Evolutionary conservation across 1,139 yeast genomes (phyloP).

Genomic region (Candida labiduridarum): DNA sequence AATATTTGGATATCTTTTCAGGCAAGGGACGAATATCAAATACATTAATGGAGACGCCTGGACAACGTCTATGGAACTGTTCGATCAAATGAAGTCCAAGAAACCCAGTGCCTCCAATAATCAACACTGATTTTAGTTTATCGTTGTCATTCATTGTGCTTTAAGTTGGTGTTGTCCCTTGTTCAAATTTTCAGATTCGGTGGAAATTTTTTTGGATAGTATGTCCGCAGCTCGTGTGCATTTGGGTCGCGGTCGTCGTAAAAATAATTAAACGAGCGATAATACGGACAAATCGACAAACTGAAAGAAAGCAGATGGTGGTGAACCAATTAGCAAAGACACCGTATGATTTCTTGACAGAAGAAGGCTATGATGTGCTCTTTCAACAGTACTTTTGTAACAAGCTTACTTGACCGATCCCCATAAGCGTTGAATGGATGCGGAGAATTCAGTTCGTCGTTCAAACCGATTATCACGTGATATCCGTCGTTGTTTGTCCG

Average conservation of each 20-base stretch:
- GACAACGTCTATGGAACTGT: constrained; percentile 68
- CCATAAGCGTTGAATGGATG: no score
- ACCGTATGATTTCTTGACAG: no score
- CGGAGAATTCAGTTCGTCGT: no score
- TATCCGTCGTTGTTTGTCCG: no score
- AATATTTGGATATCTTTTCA: constrained; percentile 64
- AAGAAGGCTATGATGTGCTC: no score
- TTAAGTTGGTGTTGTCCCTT: background rate
- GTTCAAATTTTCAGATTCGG: background rate
- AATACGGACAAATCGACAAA: no score
- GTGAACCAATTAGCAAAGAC: no score
- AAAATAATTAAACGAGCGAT: background rate
- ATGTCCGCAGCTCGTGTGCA: background rate
- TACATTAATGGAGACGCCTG: constrained; percentile 78
- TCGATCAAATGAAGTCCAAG: constrained; percentile 89
- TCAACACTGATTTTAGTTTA: constrained; percentile 49
- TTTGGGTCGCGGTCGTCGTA: background rate
- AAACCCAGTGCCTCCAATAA: constrained; percentile 95
- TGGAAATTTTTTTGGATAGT: background rate
- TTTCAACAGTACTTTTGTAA: no score
- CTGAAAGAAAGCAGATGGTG: no score
- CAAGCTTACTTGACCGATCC: no score
- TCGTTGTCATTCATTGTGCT: constrained; percentile 1
- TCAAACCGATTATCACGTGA: no score
- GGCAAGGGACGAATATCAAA: constrained; percentile 92